Conservation (phyloP, 176 grass and related monocot genomes). For the Aegilops tauschii region DNA sequence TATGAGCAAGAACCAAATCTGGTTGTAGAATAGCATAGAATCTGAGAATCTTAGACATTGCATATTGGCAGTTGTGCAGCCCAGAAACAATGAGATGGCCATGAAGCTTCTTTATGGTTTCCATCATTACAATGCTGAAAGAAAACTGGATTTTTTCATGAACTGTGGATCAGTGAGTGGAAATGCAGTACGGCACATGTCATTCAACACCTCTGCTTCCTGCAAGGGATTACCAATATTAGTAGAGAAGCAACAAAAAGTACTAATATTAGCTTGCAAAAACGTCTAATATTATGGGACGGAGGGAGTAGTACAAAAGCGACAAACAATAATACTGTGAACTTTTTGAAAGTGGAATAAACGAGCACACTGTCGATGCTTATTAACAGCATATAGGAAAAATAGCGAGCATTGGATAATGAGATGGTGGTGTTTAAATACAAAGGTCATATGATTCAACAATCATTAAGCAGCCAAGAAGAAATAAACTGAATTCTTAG, state of each 20-base stretch:
- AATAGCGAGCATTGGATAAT: neutral
- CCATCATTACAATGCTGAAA: slow-evolving; percentile 30
- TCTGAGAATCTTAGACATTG: slow-evolving; percentile 47
- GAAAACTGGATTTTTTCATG: neutral
- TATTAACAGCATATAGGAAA: neutral
- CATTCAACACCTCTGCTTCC: slow-evolving; percentile 16
- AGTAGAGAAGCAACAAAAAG: neutral
- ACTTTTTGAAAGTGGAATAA: neutral
- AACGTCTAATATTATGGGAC: too few species aligned
- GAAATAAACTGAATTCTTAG: neutral
- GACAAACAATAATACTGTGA: neutral
- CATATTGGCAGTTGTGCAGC: slow-evolving; percentile 30
- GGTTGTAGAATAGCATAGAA: slow-evolving; percentile 39
- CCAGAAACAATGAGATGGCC: slow-evolving; percentile 44
- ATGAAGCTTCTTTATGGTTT: slow-evolving; percentile 53
- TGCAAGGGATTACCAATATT: slow-evolving; percentile 18
- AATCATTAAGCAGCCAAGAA: slow-evolving; percentile 1
- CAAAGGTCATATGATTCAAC: neutral
- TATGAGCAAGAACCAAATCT: slow-evolving; percentile 34
- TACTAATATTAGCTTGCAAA: neutral
- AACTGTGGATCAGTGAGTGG: neutral
- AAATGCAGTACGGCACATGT: neutral
- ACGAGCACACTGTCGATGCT: neutral
- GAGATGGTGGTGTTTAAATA: neutral
- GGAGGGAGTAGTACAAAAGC: neutral